Base-by-base conservation (phyloP, 208 protist genomes). In the Naegleria gruberi region DNA sequence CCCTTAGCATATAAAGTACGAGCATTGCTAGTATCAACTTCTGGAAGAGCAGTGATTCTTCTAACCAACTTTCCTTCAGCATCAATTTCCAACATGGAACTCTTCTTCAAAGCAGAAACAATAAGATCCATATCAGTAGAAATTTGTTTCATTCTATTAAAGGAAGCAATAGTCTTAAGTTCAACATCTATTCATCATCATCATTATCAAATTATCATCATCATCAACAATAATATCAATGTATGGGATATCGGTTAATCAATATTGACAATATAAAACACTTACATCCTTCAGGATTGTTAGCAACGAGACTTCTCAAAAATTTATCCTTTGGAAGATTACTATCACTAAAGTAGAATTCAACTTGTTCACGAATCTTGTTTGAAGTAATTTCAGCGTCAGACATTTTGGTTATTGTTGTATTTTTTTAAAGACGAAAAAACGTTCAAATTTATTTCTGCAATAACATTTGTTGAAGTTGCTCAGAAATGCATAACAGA, bases 321-420 rank as follows among this genome's bases (percentile, higher is more conserved):
- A 90, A 90, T 34, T 74, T 55, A 55, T 90, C 87, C 19, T 45
- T 42, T 57, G 77, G 87, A 7, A 90, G 26, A 23, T 90, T 90
- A 34, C 30, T 41, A 55, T 90, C 87, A 41, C 26, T 42, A 90
- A 90, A 90, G n/a, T 90, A 90, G n/a, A 90, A 90, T 84, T 90
- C 87, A 42, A 90, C n/a, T 90, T 90, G 87, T 41, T 74, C 15
- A 41, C 41, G 17, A 41, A 87, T 51, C 43, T 87, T 26, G 6
- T 51, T 4, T 55, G 47, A 4, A 40, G 30, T 30, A 19, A 23
- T 65, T 65, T 65, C 12, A 65, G 51, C 51, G 51, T 65, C 51
- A 10, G 30, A 19, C 46, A 19, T 5, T 15, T 19, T 19, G 5
- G 46, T 55, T 55, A 15, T 55, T 65, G 51, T 10, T 4, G 51